phyloP scores from a whole-genome alignment of 176 grass and related monocot genomes.

The Carex parvula region DNA sequence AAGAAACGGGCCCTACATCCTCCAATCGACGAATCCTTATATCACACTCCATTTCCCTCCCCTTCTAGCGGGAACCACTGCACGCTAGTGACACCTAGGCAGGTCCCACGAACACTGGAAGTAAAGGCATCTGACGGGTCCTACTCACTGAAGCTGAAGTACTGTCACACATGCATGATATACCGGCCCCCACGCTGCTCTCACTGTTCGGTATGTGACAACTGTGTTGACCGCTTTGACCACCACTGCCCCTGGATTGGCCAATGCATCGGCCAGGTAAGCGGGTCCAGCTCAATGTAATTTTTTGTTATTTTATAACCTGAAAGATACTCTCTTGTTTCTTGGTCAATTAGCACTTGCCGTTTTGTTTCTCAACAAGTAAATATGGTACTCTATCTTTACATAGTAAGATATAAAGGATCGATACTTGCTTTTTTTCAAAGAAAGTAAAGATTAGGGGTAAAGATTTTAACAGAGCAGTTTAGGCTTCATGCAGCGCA shows the following conservation, averaged over 20 bases:
- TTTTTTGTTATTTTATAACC: slow-evolving; percentile 1
- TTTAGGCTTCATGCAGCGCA: too few relatives aligned
- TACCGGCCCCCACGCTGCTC: slow-evolving; percentile 76
- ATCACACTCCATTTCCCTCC: slow-evolving; percentile 40
- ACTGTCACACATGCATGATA: slow-evolving; percentile 90
- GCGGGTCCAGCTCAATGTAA: neutral
- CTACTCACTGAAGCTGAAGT: slow-evolving; percentile 62
- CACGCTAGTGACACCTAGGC: neutral
- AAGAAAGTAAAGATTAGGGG: neutral
- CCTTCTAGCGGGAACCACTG: neutral
- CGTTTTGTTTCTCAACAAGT: neutral
- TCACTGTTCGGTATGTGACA: slow-evolving; percentile 87
- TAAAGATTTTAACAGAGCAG: too few relatives aligned
- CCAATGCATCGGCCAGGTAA: slow-evolving; percentile 90
- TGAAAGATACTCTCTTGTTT: neutral
- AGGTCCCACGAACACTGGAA: slow-evolving; percentile 58
- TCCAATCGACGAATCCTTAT: slow-evolving; percentile 60
- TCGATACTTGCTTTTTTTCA: neutral
- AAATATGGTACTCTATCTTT: neutral
- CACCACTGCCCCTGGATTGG: slow-evolving; percentile 98
- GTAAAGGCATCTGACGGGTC: slow-evolving; percentile 49
- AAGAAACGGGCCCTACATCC: slow-evolving; percentile 67
- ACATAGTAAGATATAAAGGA: neutral
- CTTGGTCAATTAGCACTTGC: neutral
- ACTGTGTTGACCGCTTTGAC: slow-evolving; percentile 93